Conservation (phyloP, 2,329 filamentous ascomycete genomes). For the Rasamsonia emersonii region DNA sequence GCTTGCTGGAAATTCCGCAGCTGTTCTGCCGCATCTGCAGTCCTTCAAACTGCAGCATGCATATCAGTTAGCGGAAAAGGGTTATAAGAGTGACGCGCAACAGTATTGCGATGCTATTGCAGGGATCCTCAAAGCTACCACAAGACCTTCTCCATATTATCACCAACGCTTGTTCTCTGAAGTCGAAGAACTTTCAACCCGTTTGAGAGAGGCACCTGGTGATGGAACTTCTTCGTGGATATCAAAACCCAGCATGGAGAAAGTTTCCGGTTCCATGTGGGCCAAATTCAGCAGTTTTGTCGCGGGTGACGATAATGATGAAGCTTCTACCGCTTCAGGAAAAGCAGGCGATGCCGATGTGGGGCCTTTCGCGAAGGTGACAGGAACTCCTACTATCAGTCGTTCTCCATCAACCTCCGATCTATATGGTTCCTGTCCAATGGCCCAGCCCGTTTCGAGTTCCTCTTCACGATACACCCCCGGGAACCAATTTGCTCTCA, state of each 20-base stretch:
- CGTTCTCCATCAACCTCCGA: conserved; percentile 68
- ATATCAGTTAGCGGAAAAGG: conserved; percentile 71
- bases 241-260: conserved; percentile 89
- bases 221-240: conserved; percentile 82
- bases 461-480: conserved; percentile 37
- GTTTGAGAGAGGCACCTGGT: conserved; percentile 76
- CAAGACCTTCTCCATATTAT: conserved; percentile 79
- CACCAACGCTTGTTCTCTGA: conserved; percentile 63
- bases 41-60: conserved; percentile 90
- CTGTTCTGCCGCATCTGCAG: conserved; percentile 70
- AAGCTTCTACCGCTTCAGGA: conserved; percentile 48
- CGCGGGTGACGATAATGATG: conserved; percentile 74
- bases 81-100: conserved; percentile 71
- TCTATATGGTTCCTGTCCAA: conserved; percentile 55
- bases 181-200: conserved; percentile 74
- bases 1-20: conserved; percentile 46
- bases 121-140: conserved; percentile 66
- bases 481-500: conserved; percentile 37
- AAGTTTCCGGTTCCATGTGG: conserved; percentile 84
- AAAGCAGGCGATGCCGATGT: conserved; percentile 51
- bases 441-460: conserved; percentile 24
- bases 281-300: conserved; percentile 96
- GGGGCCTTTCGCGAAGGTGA: conserved; percentile 75
- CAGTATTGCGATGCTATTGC: conserved; percentile 85
- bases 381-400: conserved; percentile 66